Evolutionary conservation across 768 basidiomycete species (phyloP).

Genomic region (Glaciozyma martinii): DNA sequence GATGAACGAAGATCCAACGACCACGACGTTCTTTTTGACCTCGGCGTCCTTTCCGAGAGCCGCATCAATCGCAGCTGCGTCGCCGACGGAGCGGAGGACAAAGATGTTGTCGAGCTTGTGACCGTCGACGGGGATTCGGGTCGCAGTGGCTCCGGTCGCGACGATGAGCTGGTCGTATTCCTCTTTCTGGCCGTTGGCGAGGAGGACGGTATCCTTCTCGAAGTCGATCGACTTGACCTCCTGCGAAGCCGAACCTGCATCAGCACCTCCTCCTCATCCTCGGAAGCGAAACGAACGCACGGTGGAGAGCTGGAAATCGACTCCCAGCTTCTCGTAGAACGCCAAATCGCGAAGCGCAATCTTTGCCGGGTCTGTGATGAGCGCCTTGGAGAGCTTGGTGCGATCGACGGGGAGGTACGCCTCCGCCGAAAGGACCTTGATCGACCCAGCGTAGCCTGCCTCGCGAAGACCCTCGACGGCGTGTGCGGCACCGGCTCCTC

Average conservation of each 20-base stretch:
- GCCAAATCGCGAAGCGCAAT: constrained; percentile 62
- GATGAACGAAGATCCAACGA: constrained; percentile 85
- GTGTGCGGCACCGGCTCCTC: constrained; percentile 69
- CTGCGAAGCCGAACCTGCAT: constrained; percentile 37
- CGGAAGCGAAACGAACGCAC: constrained; percentile 40
- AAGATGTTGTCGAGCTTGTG: constrained; percentile 65
- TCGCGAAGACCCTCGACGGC: constrained; percentile 47
- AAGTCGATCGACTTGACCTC: constrained; percentile 61
- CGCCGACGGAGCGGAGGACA: constrained; percentile 60
- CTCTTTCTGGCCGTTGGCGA: constrained; percentile 56
- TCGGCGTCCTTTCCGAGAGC: constrained; percentile 27
- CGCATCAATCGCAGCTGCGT: constrained; percentile 48
- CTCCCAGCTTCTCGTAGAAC: constrained; percentile 56
- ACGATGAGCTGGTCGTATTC: constrained; percentile 69
- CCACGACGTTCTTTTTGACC: constrained; percentile 59
- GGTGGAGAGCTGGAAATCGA: constrained; percentile 54
- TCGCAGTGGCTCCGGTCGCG: constrained; percentile 65
- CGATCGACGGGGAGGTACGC: constrained; percentile 73
- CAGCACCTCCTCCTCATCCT: neutral
- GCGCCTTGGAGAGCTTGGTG: constrained; percentile 80
- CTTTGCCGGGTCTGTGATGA: constrained; percentile 68
- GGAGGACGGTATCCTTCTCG: constrained; percentile 52
- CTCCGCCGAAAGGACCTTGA: constrained; percentile 74
- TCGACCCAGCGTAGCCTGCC: constrained; percentile 67
- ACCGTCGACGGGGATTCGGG: constrained; percentile 66